These are phyloP conservation scores for Alternaria arborescens DNA, from an alignment of 2,329 filamentous ascomycete species.

Conservation along the genomic window DNA sequence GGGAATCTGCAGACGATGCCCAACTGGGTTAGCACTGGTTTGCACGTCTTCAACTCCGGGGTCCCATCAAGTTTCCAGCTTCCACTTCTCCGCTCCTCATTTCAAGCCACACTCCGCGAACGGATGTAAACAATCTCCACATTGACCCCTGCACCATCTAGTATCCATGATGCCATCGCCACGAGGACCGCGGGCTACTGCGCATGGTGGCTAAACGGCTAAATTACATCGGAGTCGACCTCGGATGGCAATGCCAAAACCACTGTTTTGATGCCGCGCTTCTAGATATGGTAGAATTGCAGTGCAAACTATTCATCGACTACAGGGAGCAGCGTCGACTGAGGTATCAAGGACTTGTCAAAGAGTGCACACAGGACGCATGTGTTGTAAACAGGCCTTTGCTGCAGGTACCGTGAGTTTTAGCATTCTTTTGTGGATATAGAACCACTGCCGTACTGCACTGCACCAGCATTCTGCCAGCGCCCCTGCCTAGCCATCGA, in stretches of 20 bases:
- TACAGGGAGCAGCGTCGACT: background rate
- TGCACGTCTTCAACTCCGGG: background rate
- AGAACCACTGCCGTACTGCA: slow-evolving; percentile 1
- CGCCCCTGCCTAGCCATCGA: slow-evolving; percentile 38
- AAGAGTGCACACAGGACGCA: background rate
- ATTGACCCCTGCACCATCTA: background rate
- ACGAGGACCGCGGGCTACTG: slow-evolving; percentile 10
- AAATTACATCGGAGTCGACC: slow-evolving; percentile 28
- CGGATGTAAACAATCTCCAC: background rate
- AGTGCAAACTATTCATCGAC: background rate
- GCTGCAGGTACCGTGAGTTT: background rate
- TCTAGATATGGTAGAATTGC: background rate
- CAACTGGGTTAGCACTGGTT: background rate
- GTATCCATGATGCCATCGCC: slow-evolving; percentile 18
- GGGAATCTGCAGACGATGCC: background rate
- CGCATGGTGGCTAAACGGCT: slow-evolving; percentile 44
- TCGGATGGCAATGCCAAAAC: slow-evolving; percentile 5
- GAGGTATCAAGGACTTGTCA: background rate
- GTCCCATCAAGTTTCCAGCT: background rate
- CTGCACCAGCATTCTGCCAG: slow-evolving; percentile 25
- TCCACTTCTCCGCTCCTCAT: background rate
- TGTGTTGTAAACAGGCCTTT: background rate
- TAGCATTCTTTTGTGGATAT: background rate
- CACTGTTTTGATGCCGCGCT: slow-evolving; percentile 4
- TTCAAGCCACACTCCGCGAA: slow-evolving; percentile 3